phyloP scores from a whole-genome alignment of 306 rosid species.

The Leucaena leucocephala region DNA sequence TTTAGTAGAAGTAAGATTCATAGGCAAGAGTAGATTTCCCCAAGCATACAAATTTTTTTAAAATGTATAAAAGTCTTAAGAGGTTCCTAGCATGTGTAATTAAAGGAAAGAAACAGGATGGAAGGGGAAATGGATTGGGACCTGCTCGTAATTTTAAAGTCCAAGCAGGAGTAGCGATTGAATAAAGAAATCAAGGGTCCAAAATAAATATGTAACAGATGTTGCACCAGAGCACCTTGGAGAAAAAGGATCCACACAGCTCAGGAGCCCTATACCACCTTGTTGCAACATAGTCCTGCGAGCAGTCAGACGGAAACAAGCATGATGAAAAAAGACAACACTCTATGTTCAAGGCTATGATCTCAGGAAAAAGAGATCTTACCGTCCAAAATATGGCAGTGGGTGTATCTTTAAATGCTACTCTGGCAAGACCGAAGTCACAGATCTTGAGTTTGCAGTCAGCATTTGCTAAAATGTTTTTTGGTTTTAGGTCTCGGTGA shows the following conservation, averaged over 20 bases:
- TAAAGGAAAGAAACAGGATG: neutral
- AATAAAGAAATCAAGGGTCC: conserved; percentile 32
- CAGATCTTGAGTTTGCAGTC: conserved; percentile 95
- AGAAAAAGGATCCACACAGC: conserved; percentile 87
- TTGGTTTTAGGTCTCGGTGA: conserved; percentile 89
- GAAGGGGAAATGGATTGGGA: neutral
- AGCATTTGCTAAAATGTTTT: conserved; percentile 81
- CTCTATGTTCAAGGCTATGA: neutral
- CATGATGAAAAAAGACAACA: conserved; percentile 15
- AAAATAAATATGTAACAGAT: conserved; percentile 33
- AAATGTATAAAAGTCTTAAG: neutral
- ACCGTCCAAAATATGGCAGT: conserved; percentile 97
- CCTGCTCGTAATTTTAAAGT: neutral
- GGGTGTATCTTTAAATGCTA: conserved; percentile 88
- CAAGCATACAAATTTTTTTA: neutral
- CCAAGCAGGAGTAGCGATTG: conserved; percentile 5
- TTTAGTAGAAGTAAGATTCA: conserved; percentile 1
- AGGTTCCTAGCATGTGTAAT: neutral
- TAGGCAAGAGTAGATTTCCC: neutral
- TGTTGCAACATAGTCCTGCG: conserved; percentile 86
- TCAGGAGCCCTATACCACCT: conserved; percentile 93
- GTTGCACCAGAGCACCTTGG: conserved; percentile 56
- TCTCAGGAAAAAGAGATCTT: conserved; percentile 32
- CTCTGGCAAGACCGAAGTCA: conserved; percentile 96
- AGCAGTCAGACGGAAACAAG: conserved; percentile 31